A percentile compares a stretch with the other conserved stretches of the same genome.
phyloP scores from a whole-genome alignment of 306 rosid genomes.

The Inga leiocalycina region DNA sequence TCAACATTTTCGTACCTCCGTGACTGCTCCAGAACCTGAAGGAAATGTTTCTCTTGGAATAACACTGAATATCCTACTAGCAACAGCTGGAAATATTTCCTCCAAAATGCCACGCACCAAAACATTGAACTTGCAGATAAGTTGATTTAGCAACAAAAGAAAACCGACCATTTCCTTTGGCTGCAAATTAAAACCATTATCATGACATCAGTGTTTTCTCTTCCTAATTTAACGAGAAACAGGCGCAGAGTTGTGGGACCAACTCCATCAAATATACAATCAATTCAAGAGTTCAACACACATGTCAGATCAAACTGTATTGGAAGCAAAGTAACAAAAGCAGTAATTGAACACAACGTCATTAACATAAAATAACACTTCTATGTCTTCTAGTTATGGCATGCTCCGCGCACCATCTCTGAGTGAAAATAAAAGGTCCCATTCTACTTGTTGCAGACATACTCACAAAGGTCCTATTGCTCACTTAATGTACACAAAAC shows the following conservation, averaged over 20 bases:
- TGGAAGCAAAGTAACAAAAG: background rate
- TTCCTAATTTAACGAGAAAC: slow-evolving; percentile 8
- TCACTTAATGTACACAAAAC: background rate
- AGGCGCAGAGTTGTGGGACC: background rate
- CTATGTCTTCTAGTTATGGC: background rate
- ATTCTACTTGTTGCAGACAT: background rate
- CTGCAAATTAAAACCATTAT: slow-evolving; percentile 53
- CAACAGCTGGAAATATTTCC: slow-evolving; percentile 79
- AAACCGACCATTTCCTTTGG: slow-evolving; percentile 86
- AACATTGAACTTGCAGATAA: slow-evolving; percentile 89
- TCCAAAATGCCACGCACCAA: slow-evolving; percentile 75
- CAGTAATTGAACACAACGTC: background rate
- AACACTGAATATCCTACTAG: slow-evolving; percentile 69
- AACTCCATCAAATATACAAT: slow-evolving; percentile 1
- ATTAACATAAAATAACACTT: background rate
- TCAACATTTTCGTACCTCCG: slow-evolving; percentile 64
- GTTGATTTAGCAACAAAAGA: slow-evolving; percentile 85
- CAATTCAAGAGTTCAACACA: background rate
- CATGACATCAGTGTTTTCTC: slow-evolving; percentile 26
- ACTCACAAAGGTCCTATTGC: background rate
- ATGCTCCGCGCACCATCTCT: background rate
- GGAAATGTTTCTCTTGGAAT: slow-evolving; percentile 78
- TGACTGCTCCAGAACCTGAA: slow-evolving; percentile 80
- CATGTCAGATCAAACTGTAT: background rate
- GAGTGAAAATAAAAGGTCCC: background rate